phyloP scores from a whole-genome alignment of 139 green algal species.

The Monoraphidium neglectum region DNA sequence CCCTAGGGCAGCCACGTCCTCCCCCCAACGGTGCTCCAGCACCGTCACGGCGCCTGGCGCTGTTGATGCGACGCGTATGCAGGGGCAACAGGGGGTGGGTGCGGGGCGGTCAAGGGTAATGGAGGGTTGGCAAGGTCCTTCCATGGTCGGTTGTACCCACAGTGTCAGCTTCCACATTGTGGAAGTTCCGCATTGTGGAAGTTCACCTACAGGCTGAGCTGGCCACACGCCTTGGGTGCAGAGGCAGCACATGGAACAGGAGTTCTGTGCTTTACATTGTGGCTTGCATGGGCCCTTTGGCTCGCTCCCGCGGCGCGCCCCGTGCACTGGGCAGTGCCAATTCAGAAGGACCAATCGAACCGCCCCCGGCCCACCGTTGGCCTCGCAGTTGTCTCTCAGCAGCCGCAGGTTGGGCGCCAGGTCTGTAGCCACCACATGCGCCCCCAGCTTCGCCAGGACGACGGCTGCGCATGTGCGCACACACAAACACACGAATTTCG shows the following conservation, averaged over 20 bases:
- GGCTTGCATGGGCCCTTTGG: no score
- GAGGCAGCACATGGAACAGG: background rate
- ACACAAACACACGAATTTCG: background rate
- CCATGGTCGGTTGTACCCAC: background rate
- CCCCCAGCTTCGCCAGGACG: slow-evolving; percentile 46
- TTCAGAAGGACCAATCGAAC: no score
- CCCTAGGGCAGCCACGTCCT: slow-evolving; percentile 4
- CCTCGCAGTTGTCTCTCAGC: slow-evolving; percentile 46
- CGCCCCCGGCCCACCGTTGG: slow-evolving; percentile 54
- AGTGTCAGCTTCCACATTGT: background rate
- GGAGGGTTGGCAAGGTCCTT: background rate
- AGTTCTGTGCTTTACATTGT: background rate
- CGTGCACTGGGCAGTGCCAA: no score
- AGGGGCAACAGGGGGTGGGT: background rate
- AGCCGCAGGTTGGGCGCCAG: slow-evolving; percentile 63
- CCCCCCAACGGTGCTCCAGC: slow-evolving; percentile 45
- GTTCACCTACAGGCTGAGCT: background rate
- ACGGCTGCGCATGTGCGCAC: slow-evolving; percentile 38
- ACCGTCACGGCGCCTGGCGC: slow-evolving; percentile 26
- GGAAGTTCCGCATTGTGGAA: background rate
- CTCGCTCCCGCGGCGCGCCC: background rate
- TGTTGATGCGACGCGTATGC: background rate
- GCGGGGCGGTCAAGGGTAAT: no score
- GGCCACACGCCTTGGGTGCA: background rate
- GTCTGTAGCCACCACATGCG: slow-evolving; percentile 56